Conservation (phyloP, 306 rosid species). For the Cucumis sativus region DNA sequence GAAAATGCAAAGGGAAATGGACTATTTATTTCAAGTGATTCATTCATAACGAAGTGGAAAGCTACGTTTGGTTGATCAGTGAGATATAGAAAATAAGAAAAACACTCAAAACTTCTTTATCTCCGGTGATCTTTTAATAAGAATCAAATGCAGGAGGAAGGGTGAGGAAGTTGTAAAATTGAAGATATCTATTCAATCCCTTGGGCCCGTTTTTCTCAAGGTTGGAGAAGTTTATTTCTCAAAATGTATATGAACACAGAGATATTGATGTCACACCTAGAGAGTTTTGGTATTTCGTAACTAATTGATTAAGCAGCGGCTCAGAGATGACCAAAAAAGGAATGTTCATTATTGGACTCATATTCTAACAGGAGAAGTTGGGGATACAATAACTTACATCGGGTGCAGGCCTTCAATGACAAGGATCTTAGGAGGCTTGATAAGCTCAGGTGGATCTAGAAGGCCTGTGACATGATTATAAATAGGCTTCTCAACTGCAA, state of each 20-base stretch:
- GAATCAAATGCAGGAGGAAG: background rate
- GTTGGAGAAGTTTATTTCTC: background rate
- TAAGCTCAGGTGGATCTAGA: conserved; percentile 84
- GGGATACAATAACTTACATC: conserved; percentile 37
- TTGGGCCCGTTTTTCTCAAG: background rate
- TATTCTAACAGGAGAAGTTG: background rate
- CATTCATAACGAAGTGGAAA: background rate
- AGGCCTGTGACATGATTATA: conserved; percentile 91
- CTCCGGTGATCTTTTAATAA: background rate
- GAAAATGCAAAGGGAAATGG: background rate
- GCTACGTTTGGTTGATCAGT: background rate
- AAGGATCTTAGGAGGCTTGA: conserved; percentile 85
- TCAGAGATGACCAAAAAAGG: background rate
- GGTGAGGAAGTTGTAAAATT: background rate
- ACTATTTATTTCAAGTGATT: background rate
- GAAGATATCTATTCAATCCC: background rate
- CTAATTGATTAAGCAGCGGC: background rate
- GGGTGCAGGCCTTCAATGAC: conserved; percentile 98
- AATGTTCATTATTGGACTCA: background rate
- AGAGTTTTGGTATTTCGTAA: background rate
- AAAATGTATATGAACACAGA: background rate
- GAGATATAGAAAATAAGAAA: background rate
- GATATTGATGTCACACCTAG: background rate
- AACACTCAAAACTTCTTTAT: background rate
- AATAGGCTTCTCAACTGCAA: conserved; percentile 66